These are phyloP conservation scores for Aspergillus heteromorphus DNA, from an alignment of 495 filamentous ascomycete species.

Conservation along the genomic window DNA sequence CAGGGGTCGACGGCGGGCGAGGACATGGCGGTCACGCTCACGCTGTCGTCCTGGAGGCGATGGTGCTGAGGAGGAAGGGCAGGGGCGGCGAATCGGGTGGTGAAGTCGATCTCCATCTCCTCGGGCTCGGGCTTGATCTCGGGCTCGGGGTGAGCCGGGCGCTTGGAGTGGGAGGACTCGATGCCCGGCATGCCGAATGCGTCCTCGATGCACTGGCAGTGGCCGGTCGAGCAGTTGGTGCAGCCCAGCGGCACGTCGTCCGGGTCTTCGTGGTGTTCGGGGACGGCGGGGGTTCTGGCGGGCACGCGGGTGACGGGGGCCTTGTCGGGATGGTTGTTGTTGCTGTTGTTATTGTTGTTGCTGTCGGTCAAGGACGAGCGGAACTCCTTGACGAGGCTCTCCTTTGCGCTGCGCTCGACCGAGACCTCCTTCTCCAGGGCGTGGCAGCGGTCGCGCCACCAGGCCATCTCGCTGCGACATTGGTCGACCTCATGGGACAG, in stretches of 20 bases:
- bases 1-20: conserved; percentile 60
- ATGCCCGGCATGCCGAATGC: conserved; percentile 42
- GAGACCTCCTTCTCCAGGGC: conserved; percentile 43
- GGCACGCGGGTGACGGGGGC: conserved; percentile 24
- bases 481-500: conserved; percentile 51
- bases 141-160: conserved; percentile 23
- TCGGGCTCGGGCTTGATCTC: conserved; percentile 50
- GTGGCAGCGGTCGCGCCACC: conserved; percentile 47
- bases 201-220: conserved; percentile 71
- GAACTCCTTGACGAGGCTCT: conserved; percentile 38
- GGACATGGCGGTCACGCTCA: conserved; percentile 26
- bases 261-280: conserved; percentile 10
- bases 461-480: conserved; percentile 38
- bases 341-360: too few relatives aligned
- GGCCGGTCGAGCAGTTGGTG: conserved; percentile 53
- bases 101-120: conserved; percentile 73
- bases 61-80: too few relatives aligned
- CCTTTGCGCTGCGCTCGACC: conserved; percentile 39
- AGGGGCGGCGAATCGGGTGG: conserved; percentile 54
- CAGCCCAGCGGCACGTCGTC: conserved; percentile 51
- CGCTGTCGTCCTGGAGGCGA: conserved; percentile 22
- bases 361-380: conserved; percentile 28
- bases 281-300: conserved; percentile 2
- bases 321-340: conserved; percentile 22
- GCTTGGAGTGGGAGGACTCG: conserved; percentile 26